Conservation (phyloP, 331 rosid species). For the Cydonia oblonga region DNA sequence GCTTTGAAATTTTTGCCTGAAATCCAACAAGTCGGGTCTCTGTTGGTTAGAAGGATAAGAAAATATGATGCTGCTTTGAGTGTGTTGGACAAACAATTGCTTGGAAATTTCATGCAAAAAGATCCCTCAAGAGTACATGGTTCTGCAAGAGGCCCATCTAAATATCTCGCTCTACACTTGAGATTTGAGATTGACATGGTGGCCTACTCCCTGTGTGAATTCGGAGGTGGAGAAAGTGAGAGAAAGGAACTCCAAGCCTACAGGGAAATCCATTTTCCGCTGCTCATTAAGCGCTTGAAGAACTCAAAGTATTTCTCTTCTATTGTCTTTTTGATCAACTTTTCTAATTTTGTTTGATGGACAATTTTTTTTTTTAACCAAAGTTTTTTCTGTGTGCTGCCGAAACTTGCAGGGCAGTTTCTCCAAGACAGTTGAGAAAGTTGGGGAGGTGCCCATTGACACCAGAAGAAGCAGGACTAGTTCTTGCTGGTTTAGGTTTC, state of each 20-base stretch:
- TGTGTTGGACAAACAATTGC: conserved; percentile 56
- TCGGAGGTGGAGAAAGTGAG: conserved; percentile 86
- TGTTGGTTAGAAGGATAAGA: conserved; percentile 65
- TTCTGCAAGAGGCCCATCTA: conserved; percentile 25
- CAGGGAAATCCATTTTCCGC: conserved; percentile 75
- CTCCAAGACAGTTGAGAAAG: conserved; percentile 53
- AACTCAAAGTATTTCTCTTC: conserved; percentile 42
- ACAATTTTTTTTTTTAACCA: background rate
- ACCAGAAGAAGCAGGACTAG: conserved; percentile 95
- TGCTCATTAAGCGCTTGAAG: conserved; percentile 77
- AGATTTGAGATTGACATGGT: conserved; percentile 96
- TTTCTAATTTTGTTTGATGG: background rate
- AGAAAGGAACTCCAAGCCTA: conserved; percentile 70
- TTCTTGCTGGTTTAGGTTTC: conserved; percentile 76
- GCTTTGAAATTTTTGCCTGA: conserved; percentile 63
- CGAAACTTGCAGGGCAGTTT: conserved; percentile 30
- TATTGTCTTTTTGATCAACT: background rate
- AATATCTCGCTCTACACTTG: conserved; percentile 84
- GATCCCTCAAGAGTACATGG: conserved; percentile 17
- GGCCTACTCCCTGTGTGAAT: conserved; percentile 83
- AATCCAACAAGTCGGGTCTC: conserved; percentile 63
- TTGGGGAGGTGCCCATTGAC: conserved; percentile 87
- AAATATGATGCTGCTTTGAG: conserved; percentile 37
- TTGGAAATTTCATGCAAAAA: conserved; percentile 53
- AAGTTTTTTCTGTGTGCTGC: background rate